These are phyloP conservation scores for Cyclostephanos tholiformis DNA, from an alignment of 108 stramenopile species.

Conservation along the genomic window DNA sequence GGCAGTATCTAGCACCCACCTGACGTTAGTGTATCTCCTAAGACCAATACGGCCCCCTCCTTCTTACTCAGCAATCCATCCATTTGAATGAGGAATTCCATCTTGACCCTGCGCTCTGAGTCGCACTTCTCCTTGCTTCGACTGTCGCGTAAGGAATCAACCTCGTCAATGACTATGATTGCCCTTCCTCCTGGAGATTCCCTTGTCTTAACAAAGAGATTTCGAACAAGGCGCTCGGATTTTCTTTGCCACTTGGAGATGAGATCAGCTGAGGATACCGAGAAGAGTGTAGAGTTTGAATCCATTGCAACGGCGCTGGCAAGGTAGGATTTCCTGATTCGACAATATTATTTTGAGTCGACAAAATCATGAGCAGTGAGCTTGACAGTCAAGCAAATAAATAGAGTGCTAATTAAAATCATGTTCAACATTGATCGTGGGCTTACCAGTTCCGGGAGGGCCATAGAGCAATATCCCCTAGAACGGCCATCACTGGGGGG, in stretches of 20 bases:
- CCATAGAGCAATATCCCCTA: constrained; percentile 97
- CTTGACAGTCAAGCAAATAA: background rate
- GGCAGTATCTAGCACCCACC: constrained; percentile 98
- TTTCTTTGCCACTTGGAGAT: constrained; percentile 99
- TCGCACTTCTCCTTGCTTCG: constrained; percentile 93
- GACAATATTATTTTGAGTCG: background rate
- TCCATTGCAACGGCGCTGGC: constrained; percentile 99
- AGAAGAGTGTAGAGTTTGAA: constrained; percentile 96
- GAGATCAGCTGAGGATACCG: constrained; percentile 94
- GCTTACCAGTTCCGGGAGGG: constrained; percentile 75
- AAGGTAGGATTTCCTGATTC: constrained; percentile 90
- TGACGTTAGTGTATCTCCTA: constrained; percentile 98
- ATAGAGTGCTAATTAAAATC: background rate
- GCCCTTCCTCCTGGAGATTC: constrained; percentile 82
- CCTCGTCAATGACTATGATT: constrained; percentile 98
- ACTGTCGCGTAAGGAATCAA: constrained; percentile 92
- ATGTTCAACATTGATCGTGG: background rate
- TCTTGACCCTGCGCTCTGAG: constrained; percentile 92
- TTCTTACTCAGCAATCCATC: constrained; percentile 94
- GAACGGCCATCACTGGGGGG: constrained; percentile 93
- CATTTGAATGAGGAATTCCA: constrained; percentile 99
- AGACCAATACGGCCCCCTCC: constrained; percentile 79
- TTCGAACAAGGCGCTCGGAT: constrained; percentile 94
- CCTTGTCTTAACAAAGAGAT: constrained; percentile 98
- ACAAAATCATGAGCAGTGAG: background rate